Percentiles rank a stretch among this genome's conserved stretches.
Conservation (phyloP, 768 basidiomycete species). For the Cystofilobasidium macerans region DNA sequence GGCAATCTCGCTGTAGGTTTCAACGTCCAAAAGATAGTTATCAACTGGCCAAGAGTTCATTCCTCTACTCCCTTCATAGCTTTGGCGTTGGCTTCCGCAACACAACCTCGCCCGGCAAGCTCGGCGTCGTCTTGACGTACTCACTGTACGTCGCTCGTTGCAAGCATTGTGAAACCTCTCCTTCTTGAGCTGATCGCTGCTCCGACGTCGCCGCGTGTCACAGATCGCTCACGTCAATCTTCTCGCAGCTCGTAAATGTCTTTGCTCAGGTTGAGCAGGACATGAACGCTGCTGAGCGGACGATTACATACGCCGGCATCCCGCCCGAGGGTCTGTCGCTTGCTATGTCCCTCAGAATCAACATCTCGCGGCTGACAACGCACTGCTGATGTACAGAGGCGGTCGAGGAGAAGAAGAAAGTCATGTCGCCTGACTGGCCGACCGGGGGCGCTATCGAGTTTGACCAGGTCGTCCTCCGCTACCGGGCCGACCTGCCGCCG, state of each 20-base stretch:
- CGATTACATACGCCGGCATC: constrained; percentile 67
- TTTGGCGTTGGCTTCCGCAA: constrained; percentile 66
- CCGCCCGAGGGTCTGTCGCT: constrained; percentile 40
- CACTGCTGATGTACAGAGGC: constrained; percentile 16
- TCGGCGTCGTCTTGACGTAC: constrained; percentile 64
- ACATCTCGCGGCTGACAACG: no score
- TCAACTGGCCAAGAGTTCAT: no score
- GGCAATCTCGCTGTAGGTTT: constrained; percentile 52
- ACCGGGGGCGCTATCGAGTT: constrained; percentile 60
- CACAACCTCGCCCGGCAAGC: constrained; percentile 65
- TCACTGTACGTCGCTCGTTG: not conserved
- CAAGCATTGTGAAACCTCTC: not conserved
- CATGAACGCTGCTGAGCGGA: constrained; percentile 60
- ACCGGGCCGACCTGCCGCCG: constrained; percentile 71
- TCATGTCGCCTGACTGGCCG: constrained; percentile 53
- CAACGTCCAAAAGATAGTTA: no score
- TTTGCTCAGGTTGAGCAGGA: constrained; percentile 60
- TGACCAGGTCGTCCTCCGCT: constrained; percentile 63
- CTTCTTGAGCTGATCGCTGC: not conserved
- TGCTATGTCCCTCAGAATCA: no score
- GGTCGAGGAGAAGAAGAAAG: constrained; percentile 52
- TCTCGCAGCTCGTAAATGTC: constrained; percentile 16
- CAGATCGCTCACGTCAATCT: constrained; percentile 14
- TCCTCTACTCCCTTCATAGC: not conserved
- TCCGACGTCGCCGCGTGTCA: not conserved